Evolutionary conservation across 257 asterid genomes (phyloP).

Genomic region (Verbascum thapsus): DNA sequence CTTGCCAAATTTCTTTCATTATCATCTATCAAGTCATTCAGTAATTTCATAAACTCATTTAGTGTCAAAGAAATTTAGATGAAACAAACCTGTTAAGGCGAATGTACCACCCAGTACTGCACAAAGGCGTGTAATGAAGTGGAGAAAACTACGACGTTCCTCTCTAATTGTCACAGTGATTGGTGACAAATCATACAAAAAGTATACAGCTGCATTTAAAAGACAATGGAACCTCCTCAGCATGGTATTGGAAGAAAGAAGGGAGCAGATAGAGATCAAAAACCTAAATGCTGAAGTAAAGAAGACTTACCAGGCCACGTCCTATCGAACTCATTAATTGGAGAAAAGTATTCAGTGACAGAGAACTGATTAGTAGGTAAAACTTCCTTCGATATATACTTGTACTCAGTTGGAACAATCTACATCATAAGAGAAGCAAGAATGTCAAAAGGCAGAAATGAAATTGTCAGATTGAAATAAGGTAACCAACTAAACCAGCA

Average conservation of each 20-base stretch:
- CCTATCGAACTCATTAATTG: slow-evolving; percentile 68
- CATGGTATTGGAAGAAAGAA: slow-evolving; percentile 3
- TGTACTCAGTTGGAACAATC: slow-evolving; percentile 98
- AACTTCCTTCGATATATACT: slow-evolving; percentile 77
- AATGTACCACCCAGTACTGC: slow-evolving; percentile 99
- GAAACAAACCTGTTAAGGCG: slow-evolving; percentile 84
- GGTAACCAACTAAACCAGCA: slow-evolving; percentile 14
- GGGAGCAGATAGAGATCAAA: slow-evolving; percentile 4
- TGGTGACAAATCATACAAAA: slow-evolving; percentile 94
- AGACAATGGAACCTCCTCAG: slow-evolving; percentile 20
- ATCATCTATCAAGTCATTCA: slow-evolving; percentile 17
- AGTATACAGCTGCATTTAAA: slow-evolving; percentile 79
- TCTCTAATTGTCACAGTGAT: slow-evolving; percentile 94
- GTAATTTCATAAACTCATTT: slow-evolving; percentile 20
- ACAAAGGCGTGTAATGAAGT: slow-evolving; percentile 94
- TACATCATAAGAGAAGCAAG: slow-evolving; percentile 36
- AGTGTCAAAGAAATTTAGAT: slow-evolving; percentile 21
- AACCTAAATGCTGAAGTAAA: slow-evolving; percentile 15
- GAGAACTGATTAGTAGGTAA: slow-evolving; percentile 94
- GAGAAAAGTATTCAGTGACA: slow-evolving; percentile 91
- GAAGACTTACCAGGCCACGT: slow-evolving; percentile 86
- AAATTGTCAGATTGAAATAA: slow-evolving; percentile 16
- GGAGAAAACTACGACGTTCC: slow-evolving; percentile 98
- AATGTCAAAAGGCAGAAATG: slow-evolving; percentile 20
- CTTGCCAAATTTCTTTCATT: not conserved